Percentiles rank a stretch among this genome's conserved stretches.
Conservation (phyloP, 345 rosid genomes). For the Bretschneidera sinensis region DNA sequence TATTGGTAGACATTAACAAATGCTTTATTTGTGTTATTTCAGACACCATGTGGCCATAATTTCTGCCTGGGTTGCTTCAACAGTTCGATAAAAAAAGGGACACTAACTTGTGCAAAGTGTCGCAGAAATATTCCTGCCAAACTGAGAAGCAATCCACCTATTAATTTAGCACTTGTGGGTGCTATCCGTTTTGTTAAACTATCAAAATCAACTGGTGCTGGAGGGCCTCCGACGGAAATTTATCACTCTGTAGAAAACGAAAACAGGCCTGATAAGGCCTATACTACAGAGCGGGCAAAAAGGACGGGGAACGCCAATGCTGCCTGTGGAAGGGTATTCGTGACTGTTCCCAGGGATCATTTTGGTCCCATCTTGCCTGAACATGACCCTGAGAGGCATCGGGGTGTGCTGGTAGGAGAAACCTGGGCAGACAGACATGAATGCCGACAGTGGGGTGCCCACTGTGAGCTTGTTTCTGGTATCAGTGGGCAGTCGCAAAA, state of each 20-base stretch:
- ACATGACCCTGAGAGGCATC: constrained; percentile 55
- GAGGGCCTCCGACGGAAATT: constrained; percentile 20
- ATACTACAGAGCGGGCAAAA: constrained; percentile 51
- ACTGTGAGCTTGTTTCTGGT: constrained; percentile 53
- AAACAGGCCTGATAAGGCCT: constrained; percentile 54
- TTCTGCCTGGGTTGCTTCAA: constrained; percentile 65
- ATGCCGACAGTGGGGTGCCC: constrained; percentile 77
- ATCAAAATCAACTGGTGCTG: constrained; percentile 23
- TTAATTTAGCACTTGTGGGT: constrained; percentile 44
- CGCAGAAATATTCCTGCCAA: constrained; percentile 39
- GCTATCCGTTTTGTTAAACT: constrained; percentile 54
- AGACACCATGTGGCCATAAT: constrained; percentile 74
- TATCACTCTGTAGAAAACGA: constrained; percentile 46
- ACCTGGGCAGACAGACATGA: constrained; percentile 54
- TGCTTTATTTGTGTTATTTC: constrained; percentile 20
- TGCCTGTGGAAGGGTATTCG: constrained; percentile 61
- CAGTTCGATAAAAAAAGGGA: constrained; percentile 52
- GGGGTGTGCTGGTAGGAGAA: constrained; percentile 69
- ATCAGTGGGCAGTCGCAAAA: constrained; percentile 53
- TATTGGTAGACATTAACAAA: too few relatives aligned
- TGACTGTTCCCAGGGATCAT: constrained; percentile 53
- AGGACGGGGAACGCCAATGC: constrained; percentile 61
- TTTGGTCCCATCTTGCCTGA: constrained; percentile 69
- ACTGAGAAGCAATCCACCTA: constrained; percentile 54
- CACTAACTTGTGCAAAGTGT: constrained; percentile 51